Evolutionary conservation across 2,329 filamentous ascomycete species (phyloP).

Genomic region (Raffaelea arxii): DNA sequence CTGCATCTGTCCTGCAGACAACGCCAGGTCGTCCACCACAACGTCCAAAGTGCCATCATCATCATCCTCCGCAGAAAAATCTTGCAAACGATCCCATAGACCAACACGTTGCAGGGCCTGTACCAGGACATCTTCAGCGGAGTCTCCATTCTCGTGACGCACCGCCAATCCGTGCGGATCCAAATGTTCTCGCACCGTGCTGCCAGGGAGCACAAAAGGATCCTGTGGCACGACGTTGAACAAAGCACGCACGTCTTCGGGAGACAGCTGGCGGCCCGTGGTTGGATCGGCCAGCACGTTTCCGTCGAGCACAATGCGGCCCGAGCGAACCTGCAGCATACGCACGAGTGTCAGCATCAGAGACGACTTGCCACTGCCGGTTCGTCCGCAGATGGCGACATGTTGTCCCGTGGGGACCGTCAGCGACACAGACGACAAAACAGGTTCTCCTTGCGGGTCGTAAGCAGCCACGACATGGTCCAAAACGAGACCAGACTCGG

Average conservation of each 20-base stretch:
- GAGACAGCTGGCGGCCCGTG: background rate
- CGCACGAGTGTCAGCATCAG: background rate
- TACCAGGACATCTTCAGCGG: conserved; percentile 32
- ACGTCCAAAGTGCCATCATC: conserved; percentile 26
- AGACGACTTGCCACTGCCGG: conserved; percentile 3
- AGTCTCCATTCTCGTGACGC: too few species aligned
- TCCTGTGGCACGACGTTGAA: conserved; percentile 41
- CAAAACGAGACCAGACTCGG: too few species aligned
- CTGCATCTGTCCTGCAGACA: conserved; percentile 35
- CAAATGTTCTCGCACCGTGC: conserved; percentile 34
- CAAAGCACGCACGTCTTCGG: background rate
- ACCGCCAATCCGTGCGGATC: conserved; percentile 28
- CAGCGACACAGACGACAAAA: background rate
- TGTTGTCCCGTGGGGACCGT: conserved; percentile 1
- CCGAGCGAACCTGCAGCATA: background rate
- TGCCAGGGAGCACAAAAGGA: conserved; percentile 37
- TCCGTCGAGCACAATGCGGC: background rate
- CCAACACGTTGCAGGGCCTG: conserved; percentile 35
- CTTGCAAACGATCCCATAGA: conserved; percentile 30
- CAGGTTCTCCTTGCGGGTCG: background rate
- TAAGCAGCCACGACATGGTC: background rate
- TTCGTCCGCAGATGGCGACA: conserved; percentile 4
- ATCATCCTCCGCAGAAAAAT: too few species aligned
- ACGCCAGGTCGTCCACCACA: conserved; percentile 18
- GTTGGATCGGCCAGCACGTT: background rate